Percentiles rank a stretch among this genome's conserved stretches.
Conservation (phyloP, 352 stramenopile species). For the Aphanomyces astaci region DNA sequence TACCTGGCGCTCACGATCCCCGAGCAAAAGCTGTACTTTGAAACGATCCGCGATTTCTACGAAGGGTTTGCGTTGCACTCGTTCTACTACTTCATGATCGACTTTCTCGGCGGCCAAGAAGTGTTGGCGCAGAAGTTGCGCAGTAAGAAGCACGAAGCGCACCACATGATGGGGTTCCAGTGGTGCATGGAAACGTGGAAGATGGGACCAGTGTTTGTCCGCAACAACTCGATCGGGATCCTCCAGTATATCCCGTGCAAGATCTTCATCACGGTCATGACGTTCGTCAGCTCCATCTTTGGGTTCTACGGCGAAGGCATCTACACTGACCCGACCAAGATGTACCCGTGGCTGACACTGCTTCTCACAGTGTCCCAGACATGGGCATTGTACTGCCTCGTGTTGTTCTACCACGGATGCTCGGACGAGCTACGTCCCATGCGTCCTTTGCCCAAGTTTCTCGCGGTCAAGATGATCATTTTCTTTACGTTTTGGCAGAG, state of each 20-base stretch:
- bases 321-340: constrained; percentile 32
- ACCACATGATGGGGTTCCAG: constrained; percentile 30
- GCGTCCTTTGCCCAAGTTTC: constrained; percentile 44
- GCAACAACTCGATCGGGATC: constrained; percentile 44
- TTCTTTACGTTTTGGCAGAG: constrained; percentile 59
- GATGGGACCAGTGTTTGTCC: constrained; percentile 43
- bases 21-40: constrained; percentile 27
- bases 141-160: constrained; percentile 29
- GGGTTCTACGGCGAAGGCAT: constrained; percentile 33
- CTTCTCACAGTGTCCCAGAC: constrained; percentile 37
- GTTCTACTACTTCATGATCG: constrained; percentile 45
- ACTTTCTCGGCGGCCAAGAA: constrained; percentile 29
- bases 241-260: constrained; percentile 44
- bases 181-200: constrained; percentile 35
- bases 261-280: constrained; percentile 27
- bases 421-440: constrained; percentile 38
- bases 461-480: constrained; percentile 51
- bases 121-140: constrained; percentile 22
- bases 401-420: constrained; percentile 49
- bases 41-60: constrained; percentile 37
- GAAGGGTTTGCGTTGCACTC: constrained; percentile 48
- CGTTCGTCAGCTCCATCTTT: constrained; percentile 26
- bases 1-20: constrained; percentile 29
- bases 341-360: constrained; percentile 25
- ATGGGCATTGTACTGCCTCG: constrained; percentile 48